phyloP scores from a whole-genome alignment of 192 early-diverging fungal species.

The Rhizoclosmatium globosum region DNA sequence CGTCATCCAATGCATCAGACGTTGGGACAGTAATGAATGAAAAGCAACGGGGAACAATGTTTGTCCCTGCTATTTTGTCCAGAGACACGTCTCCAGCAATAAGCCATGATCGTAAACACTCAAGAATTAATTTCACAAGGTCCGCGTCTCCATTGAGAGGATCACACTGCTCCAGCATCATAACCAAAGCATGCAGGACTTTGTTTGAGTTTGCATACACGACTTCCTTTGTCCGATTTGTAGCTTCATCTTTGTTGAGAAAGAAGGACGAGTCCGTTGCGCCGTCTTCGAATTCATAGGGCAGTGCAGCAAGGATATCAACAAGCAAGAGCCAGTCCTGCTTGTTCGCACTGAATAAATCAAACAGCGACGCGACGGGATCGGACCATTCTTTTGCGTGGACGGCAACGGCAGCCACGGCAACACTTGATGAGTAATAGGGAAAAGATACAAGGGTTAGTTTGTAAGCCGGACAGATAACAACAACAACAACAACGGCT shows the following conservation, averaged over 20 bases:
- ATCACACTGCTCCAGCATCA: constrained; percentile 28
- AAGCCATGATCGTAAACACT: constrained; percentile 87
- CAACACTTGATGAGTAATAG: background rate
- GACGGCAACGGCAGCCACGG: constrained; percentile 14
- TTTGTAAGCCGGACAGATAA: background rate
- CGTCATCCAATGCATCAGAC: constrained; percentile 49
- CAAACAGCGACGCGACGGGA: constrained; percentile 78
- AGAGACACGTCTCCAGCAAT: constrained; percentile 67
- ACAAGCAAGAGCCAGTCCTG: constrained; percentile 73
- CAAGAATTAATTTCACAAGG: constrained; percentile 23
- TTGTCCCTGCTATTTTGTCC: constrained; percentile 69
- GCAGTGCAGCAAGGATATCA: constrained; percentile 85
- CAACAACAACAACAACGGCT: constrained; percentile 72
- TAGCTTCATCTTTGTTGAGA: constrained; percentile 7
- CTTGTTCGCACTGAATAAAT: constrained; percentile 62
- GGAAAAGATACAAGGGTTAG: background rate
- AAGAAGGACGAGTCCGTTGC: constrained; percentile 20
- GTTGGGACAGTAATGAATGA: constrained; percentile 79
- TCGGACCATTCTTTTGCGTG: constrained; percentile 74
- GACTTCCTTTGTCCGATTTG: constrained; percentile 1
- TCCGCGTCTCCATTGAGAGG: background rate
- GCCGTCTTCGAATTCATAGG: constrained; percentile 75
- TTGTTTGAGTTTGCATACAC: constrained; percentile 42
- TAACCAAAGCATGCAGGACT: constrained; percentile 63
- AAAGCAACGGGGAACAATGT: constrained; percentile 12